Evolutionary conservation across 495 filamentous ascomycete genomes (phyloP), one percentile per base, ranked within the genome.

Genomic region (Haplographium delicatum): DNA sequence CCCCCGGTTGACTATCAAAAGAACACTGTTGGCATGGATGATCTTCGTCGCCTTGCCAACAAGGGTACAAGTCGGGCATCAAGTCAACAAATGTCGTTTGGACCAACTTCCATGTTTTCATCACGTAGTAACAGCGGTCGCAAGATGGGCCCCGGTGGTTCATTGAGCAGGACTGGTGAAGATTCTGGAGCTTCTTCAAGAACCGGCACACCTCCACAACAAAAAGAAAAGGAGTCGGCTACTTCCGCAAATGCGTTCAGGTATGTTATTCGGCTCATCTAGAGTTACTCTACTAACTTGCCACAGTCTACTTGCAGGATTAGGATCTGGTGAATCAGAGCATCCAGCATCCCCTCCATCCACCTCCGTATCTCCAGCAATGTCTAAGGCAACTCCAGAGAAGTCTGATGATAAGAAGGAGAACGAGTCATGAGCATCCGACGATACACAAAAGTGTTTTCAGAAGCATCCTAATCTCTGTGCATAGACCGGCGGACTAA

Each of bases 211-310:
- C 89, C 89, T 20, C 85, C 89, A 68, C 81, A 74, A 50, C 84
- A 82, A 64, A 81, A 83, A 56, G 74, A 80, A 56, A 77, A 80
- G 68, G 76, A 83, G 56, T 74, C 83, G 40, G 72, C 81, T 30
- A 78, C 85, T 28, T 82, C 85, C 50, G 75, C 79, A 45, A 98
- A 96, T 71, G 82, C 89, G 57, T 98, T 93, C 75, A 89, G 88
- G 93, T 95, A 74, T 56, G 55, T 56, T 35, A 4, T 70, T 34
- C 26, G n/a, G 18, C n/a, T 41, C 18, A 11, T 19, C 19, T 10
- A 43, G 18, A 9, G 37, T 43, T 25, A 22, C 34, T 22, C 26
- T 41, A 18, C 41, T 59, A 53, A 45, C 19, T 56, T 47, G 48
- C 11, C 20, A 30, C n/a, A 58, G 59, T 61, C 40, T 53, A 28